Conservation (phyloP, 164 flowering plant species). For the Cinnamomum micranthum region DNA sequence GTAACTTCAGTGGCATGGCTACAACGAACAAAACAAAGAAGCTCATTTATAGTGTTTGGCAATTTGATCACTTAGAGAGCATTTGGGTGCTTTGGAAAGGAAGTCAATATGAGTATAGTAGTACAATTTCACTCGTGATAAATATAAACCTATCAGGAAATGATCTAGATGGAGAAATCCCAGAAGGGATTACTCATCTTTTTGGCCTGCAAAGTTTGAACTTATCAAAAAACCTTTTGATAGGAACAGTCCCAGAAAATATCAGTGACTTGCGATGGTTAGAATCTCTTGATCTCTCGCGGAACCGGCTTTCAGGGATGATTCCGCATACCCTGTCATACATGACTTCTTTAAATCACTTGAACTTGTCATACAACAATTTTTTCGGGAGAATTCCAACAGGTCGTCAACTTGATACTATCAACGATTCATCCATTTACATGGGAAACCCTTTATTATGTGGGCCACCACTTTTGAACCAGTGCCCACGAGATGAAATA, state of each 20-base stretch:
- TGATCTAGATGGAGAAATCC: conserved; percentile 2
- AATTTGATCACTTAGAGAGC: neutral
- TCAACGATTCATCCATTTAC: neutral
- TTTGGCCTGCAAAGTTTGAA: neutral
- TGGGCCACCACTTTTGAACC: neutral
- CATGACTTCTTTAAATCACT: neutral
- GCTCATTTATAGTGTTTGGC: no score
- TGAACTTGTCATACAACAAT: conserved; percentile 9
- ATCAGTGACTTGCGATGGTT: neutral
- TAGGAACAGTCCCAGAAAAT: neutral
- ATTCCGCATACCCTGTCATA: neutral
- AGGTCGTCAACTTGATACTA: neutral
- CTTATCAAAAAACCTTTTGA: neutral
- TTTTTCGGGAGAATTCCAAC: conserved; percentile 1
- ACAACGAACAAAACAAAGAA: neutral
- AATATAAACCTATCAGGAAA: conserved; percentile 7
- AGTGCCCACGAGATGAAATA: neutral
- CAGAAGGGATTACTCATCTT: neutral
- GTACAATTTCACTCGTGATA: neutral
- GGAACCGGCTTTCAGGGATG: neutral
- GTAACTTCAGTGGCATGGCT: neutral
- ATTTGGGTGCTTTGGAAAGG: neutral
- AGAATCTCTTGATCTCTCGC: conserved; percentile 2
- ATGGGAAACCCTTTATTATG: neutral
- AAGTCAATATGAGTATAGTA: no score